Base-by-base conservation (phyloP, 2,329 filamentous ascomycete genomes). In the Pseudofabraea citricarpa region DNA sequence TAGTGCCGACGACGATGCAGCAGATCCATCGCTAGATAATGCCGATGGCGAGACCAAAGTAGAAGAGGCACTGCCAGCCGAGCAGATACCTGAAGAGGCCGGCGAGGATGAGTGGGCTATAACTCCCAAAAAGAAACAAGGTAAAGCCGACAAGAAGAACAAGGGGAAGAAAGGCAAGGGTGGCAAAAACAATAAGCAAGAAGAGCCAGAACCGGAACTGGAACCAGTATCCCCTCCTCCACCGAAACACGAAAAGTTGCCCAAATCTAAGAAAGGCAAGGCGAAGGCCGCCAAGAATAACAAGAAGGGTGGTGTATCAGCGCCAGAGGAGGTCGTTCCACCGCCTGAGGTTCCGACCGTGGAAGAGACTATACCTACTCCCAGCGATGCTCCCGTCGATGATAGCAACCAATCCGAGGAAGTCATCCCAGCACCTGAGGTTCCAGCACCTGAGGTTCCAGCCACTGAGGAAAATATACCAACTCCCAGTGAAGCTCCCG, bases 401-500 rank as follows among this genome's bases (percentile, higher is more conserved):
- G n/a, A n/a, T n/a, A n/a, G n/a, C n/a, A n/a, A n/a, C n/a, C n/a
- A n/a, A n/a, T n/a, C n/a, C n/a, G n/a, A n/a, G n/a, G n/a, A n/a
- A n/a, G n/a, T n/a, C n/a, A n/a, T n/a, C n/a, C n/a, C n/a, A n/a
- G n/a, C n/a, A n/a, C n/a, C n/a, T n/a, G n/a, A n/a, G n/a, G 44
- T 40, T 6, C 41, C 23, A 12, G 47, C 48, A 20, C 16, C 49
- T n/a, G 41, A 32, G 21, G 36, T 29, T n/a, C 10, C 41, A 33
- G 20, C 40, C 21, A 26, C 32, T 19, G 32, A 47, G 23, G 47
- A 48, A 12, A 36, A 45, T 15, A n/a, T n/a, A 29, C 29, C 47
- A 8, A 24, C 45, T 43, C 13, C 39, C 21, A 46, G 45, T 15
- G 52, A 53, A 38, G 27, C 43, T 9, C 27, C 38, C 2, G 29